Evolutionary conservation across 2,329 filamentous ascomycete genomes (phyloP).

Genomic region (Zymoseptoria crescenta): DNA sequence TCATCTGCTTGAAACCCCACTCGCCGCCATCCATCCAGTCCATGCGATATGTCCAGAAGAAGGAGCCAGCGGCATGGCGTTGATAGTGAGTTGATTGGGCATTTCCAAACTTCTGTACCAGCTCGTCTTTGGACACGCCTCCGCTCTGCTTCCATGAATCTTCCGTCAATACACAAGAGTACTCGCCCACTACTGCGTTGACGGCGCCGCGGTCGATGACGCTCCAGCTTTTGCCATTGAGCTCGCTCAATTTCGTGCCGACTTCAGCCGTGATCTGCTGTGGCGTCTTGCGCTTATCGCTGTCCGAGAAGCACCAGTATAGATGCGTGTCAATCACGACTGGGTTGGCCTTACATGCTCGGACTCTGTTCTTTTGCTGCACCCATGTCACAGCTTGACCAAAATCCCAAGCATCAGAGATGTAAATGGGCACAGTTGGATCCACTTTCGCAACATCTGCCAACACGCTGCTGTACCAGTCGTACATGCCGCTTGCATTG

Average conservation of each 20-base stretch:
- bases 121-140: conserved; percentile 30
- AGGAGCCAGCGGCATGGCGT: conserved; percentile 44
- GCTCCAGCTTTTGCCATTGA: conserved; percentile 42
- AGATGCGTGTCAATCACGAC: conserved; percentile 52
- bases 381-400: conserved; percentile 39
- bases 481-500: conserved; percentile 45
- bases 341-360: conserved; percentile 31
- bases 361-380: conserved; percentile 19
- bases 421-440: conserved; percentile 45
- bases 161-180: conserved; percentile 48
- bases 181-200: conserved; percentile 50
- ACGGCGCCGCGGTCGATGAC: conserved; percentile 45
- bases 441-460: conserved; percentile 42
- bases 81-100: conserved; percentile 44
- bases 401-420: conserved; percentile 53
- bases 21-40: conserved; percentile 55
- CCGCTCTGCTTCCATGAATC: conserved; percentile 40
- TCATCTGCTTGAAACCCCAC: conserved; percentile 52
- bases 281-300: conserved; percentile 44
- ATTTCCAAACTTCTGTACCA: conserved; percentile 41
- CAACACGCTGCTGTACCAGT: conserved; percentile 49
- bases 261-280: conserved; percentile 45
- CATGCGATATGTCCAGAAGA: conserved; percentile 57
- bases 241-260: conserved; percentile 35
- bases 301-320: conserved; percentile 52